Evolutionary conservation across 1,284 basidiomycete genomes (phyloP).

Genomic region (Ganoderma sp.): DNA sequence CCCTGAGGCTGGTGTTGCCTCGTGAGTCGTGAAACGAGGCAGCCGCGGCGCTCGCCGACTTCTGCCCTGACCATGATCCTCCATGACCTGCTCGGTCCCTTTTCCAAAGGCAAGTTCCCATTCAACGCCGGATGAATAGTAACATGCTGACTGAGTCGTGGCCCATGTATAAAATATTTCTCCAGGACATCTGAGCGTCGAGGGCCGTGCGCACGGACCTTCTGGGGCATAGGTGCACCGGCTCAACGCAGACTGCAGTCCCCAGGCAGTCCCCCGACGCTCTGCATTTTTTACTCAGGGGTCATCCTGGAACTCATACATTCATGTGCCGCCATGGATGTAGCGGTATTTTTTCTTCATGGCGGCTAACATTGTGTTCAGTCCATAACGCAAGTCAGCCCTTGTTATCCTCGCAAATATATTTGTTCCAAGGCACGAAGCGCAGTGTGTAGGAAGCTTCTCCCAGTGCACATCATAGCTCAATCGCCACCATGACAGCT

Average conservation of each 20-base stretch:
- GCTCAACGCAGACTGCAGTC: too few relatives aligned
- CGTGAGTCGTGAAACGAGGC: slow-evolving; percentile 4
- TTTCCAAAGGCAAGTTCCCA: neutral
- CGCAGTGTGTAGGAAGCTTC: too few relatives aligned
- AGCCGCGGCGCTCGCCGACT: neutral
- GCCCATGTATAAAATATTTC: too few relatives aligned
- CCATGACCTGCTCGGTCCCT: neutral
- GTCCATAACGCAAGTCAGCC: slow-evolving; percentile 8
- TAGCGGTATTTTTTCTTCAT: neutral
- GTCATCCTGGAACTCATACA: neutral
- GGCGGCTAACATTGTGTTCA: neutral
- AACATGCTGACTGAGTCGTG: neutral
- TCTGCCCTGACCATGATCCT: neutral
- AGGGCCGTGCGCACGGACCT: neutral
- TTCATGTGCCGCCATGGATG: neutral
- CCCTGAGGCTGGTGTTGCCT: slow-evolving; percentile 6
- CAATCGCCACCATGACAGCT: neutral
- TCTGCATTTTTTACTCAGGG: neutral
- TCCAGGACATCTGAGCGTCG: too few relatives aligned
- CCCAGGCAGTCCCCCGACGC: neutral
- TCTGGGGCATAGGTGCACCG: too few relatives aligned
- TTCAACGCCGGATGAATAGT: neutral
- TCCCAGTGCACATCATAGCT: neutral
- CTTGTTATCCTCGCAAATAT: slow-evolving; percentile 4
- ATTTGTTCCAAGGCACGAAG: neutral